phyloP scores from a whole-genome alignment of 139 green algal species.

The Chlamydomonas asymmetrica region DNA sequence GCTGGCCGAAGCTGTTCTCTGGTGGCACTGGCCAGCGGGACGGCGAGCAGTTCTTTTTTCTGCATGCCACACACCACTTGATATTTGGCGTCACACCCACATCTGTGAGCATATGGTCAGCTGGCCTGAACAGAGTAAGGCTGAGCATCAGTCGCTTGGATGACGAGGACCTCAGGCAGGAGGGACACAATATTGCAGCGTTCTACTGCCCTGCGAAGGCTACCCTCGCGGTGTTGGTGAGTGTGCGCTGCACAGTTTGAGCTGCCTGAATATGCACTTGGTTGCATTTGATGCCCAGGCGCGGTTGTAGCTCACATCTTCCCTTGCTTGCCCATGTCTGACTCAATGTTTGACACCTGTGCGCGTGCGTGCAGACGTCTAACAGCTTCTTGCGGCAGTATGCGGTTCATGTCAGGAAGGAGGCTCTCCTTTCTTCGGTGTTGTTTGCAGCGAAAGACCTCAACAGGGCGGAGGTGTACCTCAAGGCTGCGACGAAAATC shows the following conservation, averaged over 20 bases:
- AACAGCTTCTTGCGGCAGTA: constrained; percentile 68
- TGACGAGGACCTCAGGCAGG: constrained; percentile 43
- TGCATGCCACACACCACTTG: constrained; percentile 46
- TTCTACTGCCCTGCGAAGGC: constrained; percentile 60
- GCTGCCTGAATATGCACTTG: too few relatives aligned
- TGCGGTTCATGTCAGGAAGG: constrained; percentile 55
- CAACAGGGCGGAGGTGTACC: constrained; percentile 57
- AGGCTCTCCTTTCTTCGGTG: constrained; percentile 37
- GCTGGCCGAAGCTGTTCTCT: constrained; percentile 42
- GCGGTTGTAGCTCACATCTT: not conserved
- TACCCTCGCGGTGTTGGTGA: constrained; percentile 68
- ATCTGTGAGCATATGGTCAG: constrained; percentile 69
- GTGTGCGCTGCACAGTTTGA: too few relatives aligned
- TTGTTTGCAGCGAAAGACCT: constrained; percentile 17
- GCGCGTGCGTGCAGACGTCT: constrained; percentile 58
- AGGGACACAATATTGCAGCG: constrained; percentile 60
- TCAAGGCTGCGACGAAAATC: constrained; percentile 52
- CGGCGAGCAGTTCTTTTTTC: constrained; percentile 34
- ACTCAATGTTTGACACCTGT: not conserved
- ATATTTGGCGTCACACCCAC: constrained; percentile 49
- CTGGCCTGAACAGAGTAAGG: constrained; percentile 53
- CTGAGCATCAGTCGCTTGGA: constrained; percentile 48
- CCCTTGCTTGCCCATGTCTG: not conserved
- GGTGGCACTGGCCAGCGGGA: constrained; percentile 11
- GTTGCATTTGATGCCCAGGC: not conserved